These are phyloP conservation scores for Aspergillus cavernicola DNA, from an alignment of 495 filamentous ascomycete species.

Conservation along the genomic window DNA sequence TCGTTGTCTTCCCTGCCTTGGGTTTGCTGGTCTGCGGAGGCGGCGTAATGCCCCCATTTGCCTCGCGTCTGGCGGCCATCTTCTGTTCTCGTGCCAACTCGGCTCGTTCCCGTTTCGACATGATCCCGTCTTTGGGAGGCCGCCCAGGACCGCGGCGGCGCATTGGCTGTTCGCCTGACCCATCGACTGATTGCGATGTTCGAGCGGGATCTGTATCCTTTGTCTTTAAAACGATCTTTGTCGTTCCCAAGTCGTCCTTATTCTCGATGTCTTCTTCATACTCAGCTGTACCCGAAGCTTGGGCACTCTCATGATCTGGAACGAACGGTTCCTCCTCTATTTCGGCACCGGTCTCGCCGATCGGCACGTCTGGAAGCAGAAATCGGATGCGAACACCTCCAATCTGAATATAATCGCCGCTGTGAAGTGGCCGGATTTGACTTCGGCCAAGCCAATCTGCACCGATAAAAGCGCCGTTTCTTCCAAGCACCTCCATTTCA, in stretches of 20 bases:
- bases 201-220: constrained; percentile 31
- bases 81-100: constrained; percentile 61
- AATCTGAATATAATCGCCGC: constrained; percentile 73
- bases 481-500: constrained; percentile 74
- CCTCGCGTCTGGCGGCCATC: constrained; percentile 45
- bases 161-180: constrained; percentile 39
- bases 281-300: constrained; percentile 30
- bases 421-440: constrained; percentile 60
- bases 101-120: constrained; percentile 80
- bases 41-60: constrained; percentile 42
- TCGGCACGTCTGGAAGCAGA: constrained; percentile 65
- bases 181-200: constrained; percentile 33
- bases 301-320: constrained; percentile 35
- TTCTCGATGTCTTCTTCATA: constrained; percentile 35
- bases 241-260: constrained; percentile 32
- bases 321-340: constrained; percentile 60
- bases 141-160: constrained; percentile 81
- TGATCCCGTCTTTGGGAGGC: constrained; percentile 87
- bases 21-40: constrained; percentile 48
- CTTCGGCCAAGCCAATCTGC: constrained; percentile 62
- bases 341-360: constrained; percentile 65
- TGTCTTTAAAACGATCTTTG: constrained; percentile 38
- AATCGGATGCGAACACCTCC: constrained; percentile 73
- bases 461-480: constrained; percentile 83
- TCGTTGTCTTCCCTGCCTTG: constrained; percentile 54